Base-by-base conservation (phyloP, 108 stramenopile species). In the Schizochytrium sp. region DNA sequence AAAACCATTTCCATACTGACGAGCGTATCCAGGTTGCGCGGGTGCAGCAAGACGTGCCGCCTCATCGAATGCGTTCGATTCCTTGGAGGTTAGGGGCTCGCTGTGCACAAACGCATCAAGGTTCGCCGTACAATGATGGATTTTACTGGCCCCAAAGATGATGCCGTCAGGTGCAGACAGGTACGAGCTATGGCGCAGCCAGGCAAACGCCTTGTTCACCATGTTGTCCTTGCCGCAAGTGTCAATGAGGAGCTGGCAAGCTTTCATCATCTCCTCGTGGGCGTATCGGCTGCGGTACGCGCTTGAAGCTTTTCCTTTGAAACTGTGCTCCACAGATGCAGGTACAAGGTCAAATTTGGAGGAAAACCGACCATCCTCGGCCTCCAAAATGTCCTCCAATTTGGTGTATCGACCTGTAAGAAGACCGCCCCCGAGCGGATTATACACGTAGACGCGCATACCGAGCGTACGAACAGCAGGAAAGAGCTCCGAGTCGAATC, bases 371-470 rank as follows among this genome's bases (percentile, higher is more conserved):
- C 97, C 63, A 10, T 69, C 63, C 12, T 28, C 25, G 41, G 63
- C 63, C 14, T 41, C 18, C 63, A 10, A 95, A 14, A 25, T 58
- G 47, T 18, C 5, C 21, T 59, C 58, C 21, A 23, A 5, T 5
- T 34, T 21, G 21, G 25, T 19, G 91, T 97, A 94, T 87, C 95
- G 95, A 4, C 97, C 96, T 5, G 96, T 96, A 43, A 97, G 87
- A 48, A 97, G 87, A 5, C 97, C 97, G 18, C 93, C 96, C 21
- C 95, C 97, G 88, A 98, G 88, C 45, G 97, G 97, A 93, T 98
- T 98, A 95, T 97, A 98, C 2, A 97, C 97, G 48, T 97, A 94
- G 92, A 98, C 97, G 5, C 90, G 58, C 88, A 96, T 96, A 48
- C 89, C 89, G 87, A 95, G 94, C 34, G 89, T 59, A 58, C 93